Base-by-base conservation (phyloP, 495 filamentous ascomycete genomes). In the Aspergillus hancockii region DNA sequence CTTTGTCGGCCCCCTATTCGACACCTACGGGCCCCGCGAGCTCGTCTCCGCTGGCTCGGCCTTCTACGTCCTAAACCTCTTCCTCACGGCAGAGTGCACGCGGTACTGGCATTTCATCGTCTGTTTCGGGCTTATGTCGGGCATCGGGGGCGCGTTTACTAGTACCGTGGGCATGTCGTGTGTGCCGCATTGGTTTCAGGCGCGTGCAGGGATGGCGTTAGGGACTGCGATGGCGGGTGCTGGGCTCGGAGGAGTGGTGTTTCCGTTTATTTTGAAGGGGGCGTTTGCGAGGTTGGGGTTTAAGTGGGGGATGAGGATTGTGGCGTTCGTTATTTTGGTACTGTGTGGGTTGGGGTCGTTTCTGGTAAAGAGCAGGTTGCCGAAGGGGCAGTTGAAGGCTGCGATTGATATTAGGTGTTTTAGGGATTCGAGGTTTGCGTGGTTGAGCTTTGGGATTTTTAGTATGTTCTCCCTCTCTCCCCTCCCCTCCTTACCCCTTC, bases 61-160 rank as follows among this genome's bases (percentile, higher is more conserved):
- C 18, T 66, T 79, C 22, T 79, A 87, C 18, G 68, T 82, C 18
- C 64, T 78, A 2, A 82, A 80, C 23, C 65, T 88, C 41, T 62
- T 89, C 52, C 65, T 89, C 12, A 67, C 87, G 21, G 83, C 71
- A 59, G 61, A 76, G 46, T 81, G 76, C 55, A 71, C 57, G 66
- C 70, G 74, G 32, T 90, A 88, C 63, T 90, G 86, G 76, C 87
- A 90, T 28, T 88, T 88, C 68, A 71, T 89, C 49, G 77, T 89
- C 6, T 79, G 78, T 4, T 83, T 87, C 63, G 84, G 83, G 7
- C 69, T 89, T 0, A 66, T 88, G 6, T 79, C 78, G 3, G 87
- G 87, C 0, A 69, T 81, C 0, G 81, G 82, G 0, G 78, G 79
- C 18, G 85, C 86, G 0, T 71, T 87, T 22, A 68, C 89, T 22